Evolutionary conservation across 306 rosid species (phyloP).

Genomic region (Begonia masoniana): DNA sequence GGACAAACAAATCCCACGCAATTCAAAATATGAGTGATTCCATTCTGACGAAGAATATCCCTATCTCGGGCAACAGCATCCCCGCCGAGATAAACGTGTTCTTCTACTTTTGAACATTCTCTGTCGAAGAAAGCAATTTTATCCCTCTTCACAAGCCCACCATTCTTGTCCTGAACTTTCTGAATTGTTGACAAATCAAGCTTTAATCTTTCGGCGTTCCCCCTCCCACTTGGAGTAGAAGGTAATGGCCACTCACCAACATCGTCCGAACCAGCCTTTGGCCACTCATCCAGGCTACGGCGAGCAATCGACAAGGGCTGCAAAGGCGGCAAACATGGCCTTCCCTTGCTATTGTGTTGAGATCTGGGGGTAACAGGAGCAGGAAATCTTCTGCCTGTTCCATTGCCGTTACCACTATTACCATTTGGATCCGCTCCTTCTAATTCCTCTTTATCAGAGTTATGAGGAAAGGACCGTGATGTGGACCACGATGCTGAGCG

Average conservation of each 20-base stretch:
- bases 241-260: constrained; percentile 98
- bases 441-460: constrained; percentile 28
- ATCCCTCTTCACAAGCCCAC: constrained; percentile 94
- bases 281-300: constrained; percentile 97
- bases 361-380: constrained; percentile 86
- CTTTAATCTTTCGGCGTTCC: constrained; percentile 81
- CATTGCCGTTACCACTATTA: constrained; percentile 13
- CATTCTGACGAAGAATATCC: constrained; percentile 74
- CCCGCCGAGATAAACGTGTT: constrained; percentile 92
- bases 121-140: constrained; percentile 96
- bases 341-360: constrained; percentile 76
- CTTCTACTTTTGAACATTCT: constrained; percentile 91
- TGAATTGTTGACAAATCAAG: constrained; percentile 93
- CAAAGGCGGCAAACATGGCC: constrained; percentile 81
- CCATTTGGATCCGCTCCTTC: constrained; percentile 45
- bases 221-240: constrained; percentile 81
- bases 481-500: constrained; percentile 95
- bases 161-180: constrained; percentile 60
- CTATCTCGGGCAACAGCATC: constrained; percentile 94
- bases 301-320: constrained; percentile 93
- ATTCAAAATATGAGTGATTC: constrained; percentile 86
- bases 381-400: constrained; percentile 47
- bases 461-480: constrained; percentile 42
- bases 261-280: constrained; percentile 86
- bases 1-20: constrained; percentile 99